A percentile compares a stretch with the other conserved stretches of the same genome.
phyloP scores from a whole-genome alignment of 2,329 filamentous ascomycete genomes.

The Fonsecaea monophora region DNA sequence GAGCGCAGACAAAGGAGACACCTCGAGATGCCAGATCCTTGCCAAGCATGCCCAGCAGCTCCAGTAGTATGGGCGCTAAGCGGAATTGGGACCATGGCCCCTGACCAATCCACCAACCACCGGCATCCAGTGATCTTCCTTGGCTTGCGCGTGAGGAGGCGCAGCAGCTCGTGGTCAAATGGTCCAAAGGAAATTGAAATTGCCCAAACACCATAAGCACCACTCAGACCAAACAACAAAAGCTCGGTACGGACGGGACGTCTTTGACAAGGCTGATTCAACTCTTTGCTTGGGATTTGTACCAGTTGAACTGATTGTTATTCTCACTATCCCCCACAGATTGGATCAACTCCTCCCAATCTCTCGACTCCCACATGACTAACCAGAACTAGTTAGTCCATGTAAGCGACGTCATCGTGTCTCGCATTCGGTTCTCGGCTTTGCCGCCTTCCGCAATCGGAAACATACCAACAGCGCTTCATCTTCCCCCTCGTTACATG shows the following conservation, averaged over 20 bases:
- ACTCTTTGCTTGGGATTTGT: background rate
- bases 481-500: background rate
- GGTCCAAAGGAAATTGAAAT: background rate
- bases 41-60: background rate
- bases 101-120: background rate
- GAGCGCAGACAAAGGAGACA: background rate
- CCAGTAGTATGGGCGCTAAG: background rate
- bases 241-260: background rate
- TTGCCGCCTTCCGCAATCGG: slow-evolving; percentile 1
- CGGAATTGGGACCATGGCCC: slow-evolving; percentile 1
- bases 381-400: background rate
- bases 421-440: slow-evolving; percentile 6
- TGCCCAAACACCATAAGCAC: background rate
- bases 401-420: background rate
- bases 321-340: background rate
- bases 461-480: background rate
- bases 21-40: background rate
- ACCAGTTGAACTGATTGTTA: background rate
- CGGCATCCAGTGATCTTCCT: background rate
- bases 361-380: background rate
- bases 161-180: slow-evolving; percentile 11
- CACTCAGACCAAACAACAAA: background rate
- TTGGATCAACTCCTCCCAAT: background rate
- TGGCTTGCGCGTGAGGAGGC: slow-evolving; percentile 4
- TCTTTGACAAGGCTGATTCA: slow-evolving; percentile 4